These are phyloP conservation scores for Lichtheimia corymbifera DNA, from an alignment of 371 early-diverging fungal genomes.

Conservation along the genomic window DNA sequence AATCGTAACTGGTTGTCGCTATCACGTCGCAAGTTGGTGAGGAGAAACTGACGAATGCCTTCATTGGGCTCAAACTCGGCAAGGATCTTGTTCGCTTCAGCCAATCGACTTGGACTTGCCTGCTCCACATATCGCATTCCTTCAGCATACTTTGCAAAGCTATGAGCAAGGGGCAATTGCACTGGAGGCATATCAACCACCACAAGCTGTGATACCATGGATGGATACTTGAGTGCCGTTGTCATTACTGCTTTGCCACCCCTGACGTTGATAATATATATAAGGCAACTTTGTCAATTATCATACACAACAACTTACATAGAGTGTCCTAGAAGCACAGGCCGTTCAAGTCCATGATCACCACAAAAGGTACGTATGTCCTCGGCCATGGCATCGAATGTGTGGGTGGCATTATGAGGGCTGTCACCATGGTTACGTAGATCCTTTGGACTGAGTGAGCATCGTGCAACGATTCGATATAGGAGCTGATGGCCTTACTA, in stretches of 20 bases:
- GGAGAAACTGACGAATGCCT: constrained; percentile 78
- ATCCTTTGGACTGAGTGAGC: constrained; percentile 55
- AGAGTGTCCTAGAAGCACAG: constrained; percentile 85
- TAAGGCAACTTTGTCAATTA: not conserved
- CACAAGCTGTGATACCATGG: constrained; percentile 63
- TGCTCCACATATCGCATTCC: constrained; percentile 71
- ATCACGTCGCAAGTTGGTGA: constrained; percentile 74
- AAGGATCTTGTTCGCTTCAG: constrained; percentile 79
- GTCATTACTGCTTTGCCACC: constrained; percentile 93
- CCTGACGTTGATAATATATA: constrained; percentile 30
- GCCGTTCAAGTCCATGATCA: constrained; percentile 48
- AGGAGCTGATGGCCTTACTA: constrained; percentile 33
- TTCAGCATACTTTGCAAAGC: constrained; percentile 60
- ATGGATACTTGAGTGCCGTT: constrained; percentile 60
- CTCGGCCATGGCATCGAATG: constrained; percentile 74
- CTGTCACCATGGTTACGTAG: constrained; percentile 95
- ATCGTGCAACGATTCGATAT: not conserved
- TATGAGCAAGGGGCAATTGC: constrained; percentile 40
- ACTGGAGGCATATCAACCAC: constrained; percentile 89
- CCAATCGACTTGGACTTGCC: constrained; percentile 51
- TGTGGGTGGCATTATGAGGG: constrained; percentile 65
- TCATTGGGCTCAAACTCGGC: constrained; percentile 51
- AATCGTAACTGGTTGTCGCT: constrained; percentile 64
- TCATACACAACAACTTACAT: constrained; percentile 48
- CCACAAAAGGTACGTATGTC: constrained; percentile 71